Conservation (phyloP, 176 grass and related monocot genomes). For the Carex littledalei region DNA sequence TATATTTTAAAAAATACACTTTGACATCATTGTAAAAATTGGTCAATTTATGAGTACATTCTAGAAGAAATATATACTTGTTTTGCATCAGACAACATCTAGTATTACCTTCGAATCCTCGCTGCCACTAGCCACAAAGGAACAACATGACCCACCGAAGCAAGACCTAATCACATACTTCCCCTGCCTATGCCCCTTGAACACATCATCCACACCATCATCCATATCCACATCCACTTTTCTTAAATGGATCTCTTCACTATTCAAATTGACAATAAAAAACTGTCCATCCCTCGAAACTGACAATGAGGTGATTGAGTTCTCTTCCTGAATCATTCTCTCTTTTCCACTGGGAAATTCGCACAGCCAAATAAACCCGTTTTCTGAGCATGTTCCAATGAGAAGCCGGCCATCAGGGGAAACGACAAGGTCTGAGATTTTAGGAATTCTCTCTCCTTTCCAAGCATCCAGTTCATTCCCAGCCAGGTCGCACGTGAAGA, state of each 20-base stretch:
- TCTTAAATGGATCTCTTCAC: slow-evolving; percentile 94
- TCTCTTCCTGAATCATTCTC: slow-evolving; percentile 60
- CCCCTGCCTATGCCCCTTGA: slow-evolving; percentile 77
- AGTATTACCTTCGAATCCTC: slow-evolving; percentile 89
- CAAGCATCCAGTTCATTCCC: slow-evolving; percentile 67
- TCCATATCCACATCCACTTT: slow-evolving; percentile 39
- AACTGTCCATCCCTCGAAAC: slow-evolving; percentile 71
- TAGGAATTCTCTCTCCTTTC: slow-evolving; percentile 93
- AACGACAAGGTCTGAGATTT: slow-evolving; percentile 72
- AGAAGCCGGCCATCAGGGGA: slow-evolving; percentile 66
- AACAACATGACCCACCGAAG: slow-evolving; percentile 76
- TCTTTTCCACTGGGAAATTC: slow-evolving; percentile 70
- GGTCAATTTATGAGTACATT: neutral
- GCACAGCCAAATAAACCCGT: slow-evolving; percentile 55
- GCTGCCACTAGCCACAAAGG: slow-evolving; percentile 86
- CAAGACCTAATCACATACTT: slow-evolving; percentile 91
- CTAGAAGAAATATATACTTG: neutral
- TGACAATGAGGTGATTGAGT: slow-evolving; percentile 64
- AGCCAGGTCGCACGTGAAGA: slow-evolving; percentile 83
- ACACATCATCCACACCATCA: slow-evolving; percentile 40
- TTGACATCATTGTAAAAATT: neutral
- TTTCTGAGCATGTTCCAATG: slow-evolving; percentile 57
- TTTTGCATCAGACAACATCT: neutral
- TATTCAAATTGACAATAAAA: slow-evolving; percentile 88
- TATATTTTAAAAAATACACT: neutral